These are phyloP conservation scores for Syzygium aqueum DNA, from an alignment of 345 rosid species.

Conservation along the genomic window DNA sequence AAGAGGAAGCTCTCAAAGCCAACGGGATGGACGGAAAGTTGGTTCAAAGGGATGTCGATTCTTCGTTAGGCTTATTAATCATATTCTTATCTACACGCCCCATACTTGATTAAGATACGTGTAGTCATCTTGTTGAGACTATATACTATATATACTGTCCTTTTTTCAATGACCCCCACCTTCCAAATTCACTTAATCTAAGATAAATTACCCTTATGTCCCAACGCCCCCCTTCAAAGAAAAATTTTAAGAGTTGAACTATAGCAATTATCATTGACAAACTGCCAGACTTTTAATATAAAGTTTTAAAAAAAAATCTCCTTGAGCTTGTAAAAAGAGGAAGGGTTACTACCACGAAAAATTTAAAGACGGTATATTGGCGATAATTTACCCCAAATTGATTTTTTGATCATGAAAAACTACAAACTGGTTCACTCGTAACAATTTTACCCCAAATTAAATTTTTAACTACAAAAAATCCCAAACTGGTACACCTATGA, in stretches of 20 bases:
- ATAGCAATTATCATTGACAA: not conserved
- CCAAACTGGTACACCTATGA: no score
- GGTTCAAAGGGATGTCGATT: not conserved
- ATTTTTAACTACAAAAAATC: no score
- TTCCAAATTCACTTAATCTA: not conserved
- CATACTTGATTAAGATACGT: not conserved
- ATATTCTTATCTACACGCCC: not conserved
- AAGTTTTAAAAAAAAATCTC: no score
- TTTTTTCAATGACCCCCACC: not conserved
- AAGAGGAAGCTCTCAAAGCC: not conserved
- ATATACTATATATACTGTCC: no score
- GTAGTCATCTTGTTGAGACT: not conserved
- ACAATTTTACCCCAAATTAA: no score
- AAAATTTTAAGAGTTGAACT: not conserved
- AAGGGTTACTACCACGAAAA: no score
- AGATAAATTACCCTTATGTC: not conserved
- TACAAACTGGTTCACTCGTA: no score
- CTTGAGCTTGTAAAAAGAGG: not conserved
- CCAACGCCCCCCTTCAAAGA: not conserved
- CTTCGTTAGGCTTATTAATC: not conserved
- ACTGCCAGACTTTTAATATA: not conserved
- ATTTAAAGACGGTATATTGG: no score
- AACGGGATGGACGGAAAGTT: not conserved
- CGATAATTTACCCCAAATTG: no score
- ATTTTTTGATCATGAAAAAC: no score